Percentiles rank a stretch among this genome's conserved stretches.
Conservation (phyloP, 2,329 filamentous ascomycete species). For the Colletotrichum eleusines region DNA sequence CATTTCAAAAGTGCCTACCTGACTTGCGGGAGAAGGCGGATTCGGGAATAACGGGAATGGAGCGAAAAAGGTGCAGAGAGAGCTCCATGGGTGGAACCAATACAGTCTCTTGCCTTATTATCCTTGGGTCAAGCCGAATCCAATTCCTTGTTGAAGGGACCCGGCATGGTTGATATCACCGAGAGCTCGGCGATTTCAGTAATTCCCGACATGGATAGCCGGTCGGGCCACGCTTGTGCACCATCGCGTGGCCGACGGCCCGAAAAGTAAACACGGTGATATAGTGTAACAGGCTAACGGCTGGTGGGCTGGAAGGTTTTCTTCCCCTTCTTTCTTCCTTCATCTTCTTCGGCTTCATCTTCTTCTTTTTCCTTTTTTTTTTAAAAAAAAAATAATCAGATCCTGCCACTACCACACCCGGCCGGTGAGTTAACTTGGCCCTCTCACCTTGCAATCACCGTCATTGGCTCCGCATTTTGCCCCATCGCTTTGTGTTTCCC, state of each 20-base stretch:
- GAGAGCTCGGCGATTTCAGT: slow-evolving; percentile 28
- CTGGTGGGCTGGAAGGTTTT: not conserved
- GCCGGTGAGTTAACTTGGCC: slow-evolving; percentile 21
- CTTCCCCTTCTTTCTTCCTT: no score
- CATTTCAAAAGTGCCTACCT: not conserved
- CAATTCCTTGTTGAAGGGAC: slow-evolving; percentile 24
- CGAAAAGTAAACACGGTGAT: not conserved
- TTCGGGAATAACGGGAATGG: not conserved
- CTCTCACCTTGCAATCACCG: slow-evolving; percentile 5
- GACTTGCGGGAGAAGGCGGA: not conserved
- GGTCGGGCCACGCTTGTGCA: slow-evolving; percentile 21
- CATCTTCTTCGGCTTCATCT: no score
- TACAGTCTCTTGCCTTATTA: slow-evolving; percentile 31
- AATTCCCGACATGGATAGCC: slow-evolving; percentile 3
- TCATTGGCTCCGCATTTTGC: slow-evolving; percentile 15
- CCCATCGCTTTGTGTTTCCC: slow-evolving; percentile 1
- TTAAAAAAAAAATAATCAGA: slow-evolving; percentile 34
- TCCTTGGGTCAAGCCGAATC: not conserved
- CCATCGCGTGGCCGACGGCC: not conserved
- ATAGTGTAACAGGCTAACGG: slow-evolving; percentile 18
- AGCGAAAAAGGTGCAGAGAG: not conserved
- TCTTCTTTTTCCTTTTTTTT: not conserved
- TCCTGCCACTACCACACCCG: not conserved
- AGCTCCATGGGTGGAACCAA: slow-evolving; percentile 24
- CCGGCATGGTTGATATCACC: slow-evolving; percentile 24